Percentiles rank a stretch among this genome's conserved stretches.
These are phyloP conservation scores for Rhizopogon vinicolor DNA, from an alignment of 768 basidiomycete species.

Conservation along the genomic window DNA sequence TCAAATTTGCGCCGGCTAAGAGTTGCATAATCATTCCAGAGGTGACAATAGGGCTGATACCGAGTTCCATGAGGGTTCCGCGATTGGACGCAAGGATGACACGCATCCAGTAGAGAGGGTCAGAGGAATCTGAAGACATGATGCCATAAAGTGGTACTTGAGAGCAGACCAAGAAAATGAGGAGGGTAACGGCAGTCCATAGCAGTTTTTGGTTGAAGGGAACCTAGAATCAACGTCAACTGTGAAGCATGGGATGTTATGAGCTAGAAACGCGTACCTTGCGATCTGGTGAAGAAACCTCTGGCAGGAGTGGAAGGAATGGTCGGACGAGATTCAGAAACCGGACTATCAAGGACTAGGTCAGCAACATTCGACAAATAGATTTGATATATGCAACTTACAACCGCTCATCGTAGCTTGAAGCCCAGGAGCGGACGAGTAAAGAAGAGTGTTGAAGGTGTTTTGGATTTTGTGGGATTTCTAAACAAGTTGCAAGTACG, in stretches of 20 bases:
- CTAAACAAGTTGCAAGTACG: background rate
- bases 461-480: conserved; percentile 4
- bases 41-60: conserved; percentile 96
- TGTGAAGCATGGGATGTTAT: conserved; percentile 3
- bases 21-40: conserved; percentile 99
- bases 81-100: conserved; percentile 98
- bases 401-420: conserved; percentile 71
- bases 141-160: conserved; percentile 99
- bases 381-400: conserved; percentile 32
- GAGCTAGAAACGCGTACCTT: conserved; percentile 52
- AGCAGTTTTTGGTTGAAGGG: conserved; percentile 98
- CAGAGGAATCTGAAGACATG: conserved; percentile 98
- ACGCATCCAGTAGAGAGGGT: conserved; percentile 99
- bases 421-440: conserved; percentile 19
- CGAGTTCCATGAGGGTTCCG: conserved; percentile 98
- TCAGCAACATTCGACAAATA: conserved; percentile 3
- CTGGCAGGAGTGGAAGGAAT: conserved; percentile 93
- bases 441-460: conserved; percentile 14
- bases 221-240: conserved; percentile 46
- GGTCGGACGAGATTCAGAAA: conserved; percentile 98
- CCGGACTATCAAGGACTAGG: conserved; percentile 57
- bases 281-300: conserved; percentile 96
- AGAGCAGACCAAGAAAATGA: conserved; percentile 99
- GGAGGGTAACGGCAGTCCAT: conserved; percentile 98
- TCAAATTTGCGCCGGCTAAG: conserved; percentile 93